Evolutionary conservation across 2,329 filamentous ascomycete genomes (phyloP), one percentile per base, ranked within the genome.

Genomic region (Penicillium verrucosum): DNA sequence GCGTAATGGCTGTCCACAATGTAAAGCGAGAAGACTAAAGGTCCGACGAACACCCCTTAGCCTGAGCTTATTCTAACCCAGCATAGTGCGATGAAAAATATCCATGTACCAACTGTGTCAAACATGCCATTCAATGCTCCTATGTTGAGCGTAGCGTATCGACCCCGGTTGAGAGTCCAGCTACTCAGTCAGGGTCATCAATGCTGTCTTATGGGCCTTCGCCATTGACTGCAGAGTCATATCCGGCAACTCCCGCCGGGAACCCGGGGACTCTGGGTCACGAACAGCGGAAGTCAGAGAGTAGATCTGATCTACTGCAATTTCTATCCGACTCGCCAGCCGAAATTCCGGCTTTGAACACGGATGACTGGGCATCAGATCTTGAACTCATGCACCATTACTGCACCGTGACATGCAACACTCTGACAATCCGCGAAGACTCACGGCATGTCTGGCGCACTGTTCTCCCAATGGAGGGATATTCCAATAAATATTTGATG

Each of bases 341-440:
- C 12, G 52, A 52, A 27, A 16, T 45, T 0, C 41, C 42, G 3
- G 41, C n/a, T 12, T 23, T 44, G 3, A 32, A 49, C 1, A 32
- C 25, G 11, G 61, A 65, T 34, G 58, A 65, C 49, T 65, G 60
- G 63, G 55, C 42, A 9, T 62, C 71, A 14, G 74, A 77, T 55
- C 62, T 77, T 14, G 75, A 78, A 57, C 60, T 78, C 16, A 73
- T 79, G 56, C 75, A 79, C 57, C 69, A 72, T 57, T 78, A 70
- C 57, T 74, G 71, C n/a, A 72, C 69, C 0, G 60, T 68, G 25
- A 73, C 71, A 30, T 72, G 68, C 34, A 60, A 60, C 10, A 63
- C 59, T 1, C 32, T 65, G 8, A 41, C 60, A 6, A 3, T 51
- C 5, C 61, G 63, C 18, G 61, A 64, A 54, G 63, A 65, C 27